Base-by-base conservation (phyloP, 225 moss, liverwort and hornwort genomes). In the Asterella californica region DNA sequence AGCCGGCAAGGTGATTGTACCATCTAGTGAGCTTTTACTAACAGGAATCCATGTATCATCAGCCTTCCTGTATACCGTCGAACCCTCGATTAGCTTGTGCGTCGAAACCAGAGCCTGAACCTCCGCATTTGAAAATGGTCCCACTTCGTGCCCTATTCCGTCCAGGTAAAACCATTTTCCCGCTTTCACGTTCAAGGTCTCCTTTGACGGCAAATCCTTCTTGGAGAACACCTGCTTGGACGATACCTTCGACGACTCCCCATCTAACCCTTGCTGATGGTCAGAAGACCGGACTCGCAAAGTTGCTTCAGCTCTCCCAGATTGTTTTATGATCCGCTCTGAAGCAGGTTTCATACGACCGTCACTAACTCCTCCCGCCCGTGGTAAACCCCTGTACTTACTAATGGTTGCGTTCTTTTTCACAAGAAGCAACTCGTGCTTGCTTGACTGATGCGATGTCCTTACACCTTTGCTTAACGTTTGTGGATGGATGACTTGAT, bases 41-140 rank as follows among this genome's bases (percentile, higher is more conserved):
- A 92, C 88, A n/a, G 90, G 90, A 54, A 90, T 84, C 94, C 91
- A 94, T 69, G 86, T 72, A 76, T 92, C 90, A 83, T 91, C 91
- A 69, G 76, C 83, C 82, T 94, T 94, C 84, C 94, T 88, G 46
- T 87, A 91, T 53, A 94, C 84, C 81, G 89, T 90, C 49, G 88
- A 88, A 69, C 90, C 90, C 77, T 87, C 84, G 75, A 86, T 83
- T 52, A 94, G 81, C 70, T 72, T 76, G 72, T 88, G 86, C 21
- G 84, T 85, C 46, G 84, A 80, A 66, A 90, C 83, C 84, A 86
- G 79, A 54, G 71, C 69, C 72, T 70, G 81, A 77, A 91, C 80
- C 46, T 81, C 84, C 83, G 86, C 79, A 69, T 89, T 74, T 36
- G 83, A 75, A 62, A 90, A 91, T 32, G 94, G 94, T 69, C 94